Evolutionary conservation across 2,329 filamentous ascomycete genomes (phyloP).

Genomic region (Purpureocillium takamizusanense): DNA sequence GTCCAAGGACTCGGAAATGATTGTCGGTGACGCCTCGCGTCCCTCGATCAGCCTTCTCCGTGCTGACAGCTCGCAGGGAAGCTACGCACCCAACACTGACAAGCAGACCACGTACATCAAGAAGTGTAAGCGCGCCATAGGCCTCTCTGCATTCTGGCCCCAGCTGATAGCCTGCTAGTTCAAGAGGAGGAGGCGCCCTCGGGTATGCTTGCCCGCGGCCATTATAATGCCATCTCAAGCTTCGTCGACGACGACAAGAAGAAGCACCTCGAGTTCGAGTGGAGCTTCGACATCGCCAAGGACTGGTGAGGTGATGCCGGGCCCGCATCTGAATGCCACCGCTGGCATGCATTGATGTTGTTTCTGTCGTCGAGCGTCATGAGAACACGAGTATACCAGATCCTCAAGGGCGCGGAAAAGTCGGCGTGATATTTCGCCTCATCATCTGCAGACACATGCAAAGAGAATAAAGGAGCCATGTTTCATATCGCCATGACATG

Average conservation of each 20-base stretch:
- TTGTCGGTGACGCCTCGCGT: slow-evolving; percentile 50
- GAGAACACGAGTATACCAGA: slow-evolving; percentile 10
- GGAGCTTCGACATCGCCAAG: slow-evolving; percentile 95
- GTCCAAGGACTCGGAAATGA: slow-evolving; percentile 96
- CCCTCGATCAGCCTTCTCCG: neutral
- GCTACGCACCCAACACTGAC: slow-evolving; percentile 86
- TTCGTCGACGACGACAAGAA: slow-evolving; percentile 95
- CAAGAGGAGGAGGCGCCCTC: slow-evolving; percentile 84
- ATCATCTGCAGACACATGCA: neutral
- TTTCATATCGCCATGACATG: neutral
- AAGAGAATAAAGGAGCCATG: neutral
- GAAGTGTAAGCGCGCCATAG: slow-evolving; percentile 69
- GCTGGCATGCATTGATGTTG: neutral
- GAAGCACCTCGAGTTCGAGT: slow-evolving; percentile 84
- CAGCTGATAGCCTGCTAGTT: slow-evolving; percentile 43
- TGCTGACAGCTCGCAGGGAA: slow-evolving; percentile 49
- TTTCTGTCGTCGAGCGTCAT: slow-evolving; percentile 7
- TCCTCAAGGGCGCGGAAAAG: neutral
- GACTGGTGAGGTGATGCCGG: slow-evolving; percentile 58
- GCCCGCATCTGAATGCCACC: too few species aligned
- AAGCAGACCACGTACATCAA: slow-evolving; percentile 81
- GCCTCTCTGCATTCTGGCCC: neutral
- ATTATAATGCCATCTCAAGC: slow-evolving; percentile 81
- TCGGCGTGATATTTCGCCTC: neutral
- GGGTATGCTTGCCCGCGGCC: slow-evolving; percentile 81